phyloP scores from a whole-genome alignment of 106 monocot species.

The Narthecium ossifragum region DNA sequence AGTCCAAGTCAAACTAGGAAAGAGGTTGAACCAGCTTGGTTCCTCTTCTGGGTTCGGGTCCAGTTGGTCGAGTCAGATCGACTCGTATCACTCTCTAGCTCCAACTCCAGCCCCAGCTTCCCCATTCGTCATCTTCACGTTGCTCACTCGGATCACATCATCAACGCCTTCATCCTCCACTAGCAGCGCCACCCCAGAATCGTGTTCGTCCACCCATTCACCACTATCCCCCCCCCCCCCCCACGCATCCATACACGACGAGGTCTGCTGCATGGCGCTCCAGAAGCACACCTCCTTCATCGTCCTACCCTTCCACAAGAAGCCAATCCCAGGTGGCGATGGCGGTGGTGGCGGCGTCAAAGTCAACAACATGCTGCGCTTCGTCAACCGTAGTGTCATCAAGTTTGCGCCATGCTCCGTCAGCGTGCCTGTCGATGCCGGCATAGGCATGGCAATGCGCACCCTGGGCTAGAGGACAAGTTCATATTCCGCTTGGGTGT shows the following conservation, averaged over 20 bases:
- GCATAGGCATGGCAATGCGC: background rate
- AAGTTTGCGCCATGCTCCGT: constrained; percentile 57
- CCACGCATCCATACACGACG: constrained; percentile 52
- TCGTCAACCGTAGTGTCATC: constrained; percentile 36
- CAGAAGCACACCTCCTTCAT: constrained; percentile 45
- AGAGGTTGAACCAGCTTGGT: no score
- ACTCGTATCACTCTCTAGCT: constrained; percentile 44
- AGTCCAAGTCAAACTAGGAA: no score
- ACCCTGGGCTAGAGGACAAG: no score
- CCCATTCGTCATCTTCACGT: background rate
- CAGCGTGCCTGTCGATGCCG: constrained; percentile 31
- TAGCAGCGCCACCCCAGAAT: constrained; percentile 15
- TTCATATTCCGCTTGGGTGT: no score
- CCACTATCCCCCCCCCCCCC: constrained; percentile 45
- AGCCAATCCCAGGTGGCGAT: constrained; percentile 14
- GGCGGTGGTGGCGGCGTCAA: constrained; percentile 15
- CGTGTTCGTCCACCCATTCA: constrained; percentile 43
- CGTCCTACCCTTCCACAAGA: constrained; percentile 53
- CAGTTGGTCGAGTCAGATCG: constrained; percentile 25
- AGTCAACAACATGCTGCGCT: constrained; percentile 19
- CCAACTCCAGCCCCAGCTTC: background rate
- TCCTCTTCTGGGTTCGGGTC: no score
- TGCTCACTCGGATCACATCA: constrained; percentile 37
- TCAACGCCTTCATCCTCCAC: constrained; percentile 65
- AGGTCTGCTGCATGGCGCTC: constrained; percentile 45